phyloP scores from a whole-genome alignment of 1,284 basidiomycete species.

The Pseudozyma hubeiensis region DNA sequence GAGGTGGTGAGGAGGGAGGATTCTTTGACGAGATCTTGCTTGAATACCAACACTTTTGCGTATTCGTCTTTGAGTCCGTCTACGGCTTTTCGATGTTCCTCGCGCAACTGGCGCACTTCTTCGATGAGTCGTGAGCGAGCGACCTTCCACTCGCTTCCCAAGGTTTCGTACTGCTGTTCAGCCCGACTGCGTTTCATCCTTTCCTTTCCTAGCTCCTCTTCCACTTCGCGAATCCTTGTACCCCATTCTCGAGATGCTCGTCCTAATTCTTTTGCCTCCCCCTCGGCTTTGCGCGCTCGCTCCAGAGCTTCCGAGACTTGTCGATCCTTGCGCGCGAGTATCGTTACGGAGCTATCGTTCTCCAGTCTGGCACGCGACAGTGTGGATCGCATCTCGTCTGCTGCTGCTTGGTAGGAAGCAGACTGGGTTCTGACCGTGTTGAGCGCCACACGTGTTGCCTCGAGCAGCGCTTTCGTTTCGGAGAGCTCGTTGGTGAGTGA shows the following conservation, averaged over 20 bases:
- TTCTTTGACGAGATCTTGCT: constrained; percentile 21
- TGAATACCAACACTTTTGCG: constrained; percentile 23
- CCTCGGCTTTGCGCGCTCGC: constrained; percentile 66
- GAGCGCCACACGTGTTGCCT: constrained; percentile 83
- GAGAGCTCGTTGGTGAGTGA: constrained; percentile 50
- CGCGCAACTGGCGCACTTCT: constrained; percentile 44
- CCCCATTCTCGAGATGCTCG: constrained; percentile 60
- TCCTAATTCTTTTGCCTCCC: constrained; percentile 62
- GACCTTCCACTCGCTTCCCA: constrained; percentile 50
- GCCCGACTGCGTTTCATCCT: constrained; percentile 32
- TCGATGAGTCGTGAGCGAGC: constrained; percentile 37
- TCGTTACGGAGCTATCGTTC: constrained; percentile 85
- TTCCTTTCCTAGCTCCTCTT: constrained; percentile 59
- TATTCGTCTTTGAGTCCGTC: constrained; percentile 25
- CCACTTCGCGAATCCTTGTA: constrained; percentile 56
- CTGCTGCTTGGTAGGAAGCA: constrained; percentile 78
- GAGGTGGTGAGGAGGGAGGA: neutral
- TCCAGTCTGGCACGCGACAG: constrained; percentile 82
- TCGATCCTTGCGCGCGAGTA: constrained; percentile 85
- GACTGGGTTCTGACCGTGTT: constrained; percentile 80
- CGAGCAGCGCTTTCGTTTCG: constrained; percentile 71
- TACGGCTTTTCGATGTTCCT: constrained; percentile 8
- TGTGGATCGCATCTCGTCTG: constrained; percentile 85
- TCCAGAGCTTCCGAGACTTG: constrained; percentile 76
- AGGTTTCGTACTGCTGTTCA: constrained; percentile 53